Evolutionary conservation across 2,329 filamentous ascomycete species (phyloP), one percentile per base, ranked within the genome.

Genomic region (Pseudopithomyces maydicus): DNA sequence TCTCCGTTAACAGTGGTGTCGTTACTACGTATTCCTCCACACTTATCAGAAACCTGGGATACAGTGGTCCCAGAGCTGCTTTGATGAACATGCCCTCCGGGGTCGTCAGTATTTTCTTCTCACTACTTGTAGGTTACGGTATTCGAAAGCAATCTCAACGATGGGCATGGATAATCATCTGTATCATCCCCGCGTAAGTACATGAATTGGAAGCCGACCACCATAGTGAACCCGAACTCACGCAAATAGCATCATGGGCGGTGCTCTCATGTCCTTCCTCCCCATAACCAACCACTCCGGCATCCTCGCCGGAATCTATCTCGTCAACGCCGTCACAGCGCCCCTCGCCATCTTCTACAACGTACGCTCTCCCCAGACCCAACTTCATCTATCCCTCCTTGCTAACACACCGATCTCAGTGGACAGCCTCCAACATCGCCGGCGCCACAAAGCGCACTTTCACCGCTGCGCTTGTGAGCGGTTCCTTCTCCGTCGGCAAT

Each of bases 361-460:
- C 10, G 52, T 57, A 46, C 8, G 55, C 43, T 11, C 14, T 10
- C 2, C 3, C 38, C 33, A 39, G 15, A n/a, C 15, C 5, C 29
- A 23, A n/a, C 26, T 43, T 14, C 20, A 29, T n/a, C n/a, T n/a
- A 19, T 15, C 12, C 36, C 35, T 33, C 36, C 26, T 36, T 17
- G 6, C 17, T 15, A 29, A 29, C 8, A 29, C 26, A 29, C 8
- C n/a, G 19, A 29, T 10, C 12, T 33, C 23, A 54, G 50, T 63
- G 57, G 61, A 61, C 58, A 20, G 58, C 61, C 23, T 54, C 61
- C 2, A 67, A 66, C 33, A 32, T 62, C 32, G 65, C 63, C 14
- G 75, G 74, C 2, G 66, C 73, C 20, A 77, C 75, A 1, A 77
- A 77, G 53, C 75, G 74, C 29, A 65, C 74, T 4, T 72, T 73